Percentiles rank a stretch among this genome's conserved stretches.
These are phyloP conservation scores for Panus rudis DNA, from an alignment of 768 basidiomycete species.

Conservation along the genomic window DNA sequence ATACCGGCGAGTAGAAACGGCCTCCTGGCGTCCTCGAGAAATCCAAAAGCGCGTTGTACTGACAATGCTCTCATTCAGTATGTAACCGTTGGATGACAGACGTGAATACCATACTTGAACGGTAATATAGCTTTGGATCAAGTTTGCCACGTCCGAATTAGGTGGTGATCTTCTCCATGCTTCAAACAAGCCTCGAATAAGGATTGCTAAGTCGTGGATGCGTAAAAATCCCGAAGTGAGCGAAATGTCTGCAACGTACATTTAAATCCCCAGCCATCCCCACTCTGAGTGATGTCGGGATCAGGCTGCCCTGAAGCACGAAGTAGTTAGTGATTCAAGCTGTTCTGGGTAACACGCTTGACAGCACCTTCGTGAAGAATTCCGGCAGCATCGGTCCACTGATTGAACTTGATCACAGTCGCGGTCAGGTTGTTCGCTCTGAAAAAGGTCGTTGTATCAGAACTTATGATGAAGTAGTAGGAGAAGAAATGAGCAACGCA, in stretches of 20 bases:
- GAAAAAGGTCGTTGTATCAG: neutral
- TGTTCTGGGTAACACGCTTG: neutral
- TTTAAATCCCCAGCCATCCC: neutral
- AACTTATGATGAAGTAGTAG: neutral
- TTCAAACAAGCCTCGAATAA: constrained; percentile 2
- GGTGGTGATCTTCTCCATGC: constrained; percentile 1
- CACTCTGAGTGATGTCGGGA: neutral
- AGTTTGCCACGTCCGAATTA: neutral
- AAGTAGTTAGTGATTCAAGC: neutral
- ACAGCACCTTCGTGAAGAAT: constrained; percentile 4
- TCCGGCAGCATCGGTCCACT: constrained; percentile 1
- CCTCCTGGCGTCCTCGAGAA: neutral
- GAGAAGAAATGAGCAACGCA: neutral
- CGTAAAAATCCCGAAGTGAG: neutral
- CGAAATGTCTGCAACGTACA: neutral
- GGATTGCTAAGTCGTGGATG: neutral
- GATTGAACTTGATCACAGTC: neutral
- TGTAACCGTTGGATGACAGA: neutral
- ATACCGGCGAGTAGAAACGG: neutral
- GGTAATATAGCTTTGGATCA: neutral
- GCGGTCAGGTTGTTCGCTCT: neutral
- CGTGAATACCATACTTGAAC: constrained; percentile 3
- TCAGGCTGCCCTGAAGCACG: neutral
- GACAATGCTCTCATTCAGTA: neutral
- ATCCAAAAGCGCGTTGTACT: constrained; percentile 2